These are phyloP conservation scores for Halophytophthora polymorphica DNA, from an alignment of 352 stramenopile genomes.

Conservation along the genomic window DNA sequence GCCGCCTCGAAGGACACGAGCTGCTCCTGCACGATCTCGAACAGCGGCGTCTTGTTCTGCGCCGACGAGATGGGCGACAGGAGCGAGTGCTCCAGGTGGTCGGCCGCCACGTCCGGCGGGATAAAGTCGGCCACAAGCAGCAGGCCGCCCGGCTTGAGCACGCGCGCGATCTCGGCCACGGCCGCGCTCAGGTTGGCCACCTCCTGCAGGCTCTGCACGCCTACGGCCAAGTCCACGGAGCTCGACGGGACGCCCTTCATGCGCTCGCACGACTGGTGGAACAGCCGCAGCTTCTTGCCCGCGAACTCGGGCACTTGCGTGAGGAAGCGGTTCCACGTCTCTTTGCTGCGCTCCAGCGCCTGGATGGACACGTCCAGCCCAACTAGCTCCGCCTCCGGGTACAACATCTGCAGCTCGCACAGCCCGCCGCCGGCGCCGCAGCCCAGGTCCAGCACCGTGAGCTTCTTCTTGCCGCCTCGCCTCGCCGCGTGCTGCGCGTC, in stretches of 20 bases:
- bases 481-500: constrained; percentile 23
- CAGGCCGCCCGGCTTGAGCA: constrained; percentile 57
- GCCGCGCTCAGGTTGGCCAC: constrained; percentile 42
- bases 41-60: constrained; percentile 23
- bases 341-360: constrained; percentile 59
- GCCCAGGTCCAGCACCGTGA: constrained; percentile 61
- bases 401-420: constrained; percentile 56
- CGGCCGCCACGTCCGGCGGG: constrained; percentile 28
- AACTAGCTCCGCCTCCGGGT: constrained; percentile 45
- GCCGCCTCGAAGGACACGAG: constrained; percentile 41
- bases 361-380: constrained; percentile 64
- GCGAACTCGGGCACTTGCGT: constrained; percentile 32
- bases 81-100: constrained; percentile 38
- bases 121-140: constrained; percentile 74
- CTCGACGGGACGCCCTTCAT: constrained; percentile 46
- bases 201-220: constrained; percentile 68
- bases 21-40: constrained; percentile 51
- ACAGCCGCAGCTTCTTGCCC: constrained; percentile 42
- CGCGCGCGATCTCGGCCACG: constrained; percentile 50
- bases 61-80: constrained; percentile 32
- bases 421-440: constrained; percentile 62
- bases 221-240: constrained; percentile 54
- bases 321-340: constrained; percentile 57
- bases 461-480: constrained; percentile 15
- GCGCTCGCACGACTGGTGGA: constrained; percentile 64